Conservation (phyloP, 2,329 filamentous ascomycete genomes). For the Aspergillus novofumigatus region DNA sequence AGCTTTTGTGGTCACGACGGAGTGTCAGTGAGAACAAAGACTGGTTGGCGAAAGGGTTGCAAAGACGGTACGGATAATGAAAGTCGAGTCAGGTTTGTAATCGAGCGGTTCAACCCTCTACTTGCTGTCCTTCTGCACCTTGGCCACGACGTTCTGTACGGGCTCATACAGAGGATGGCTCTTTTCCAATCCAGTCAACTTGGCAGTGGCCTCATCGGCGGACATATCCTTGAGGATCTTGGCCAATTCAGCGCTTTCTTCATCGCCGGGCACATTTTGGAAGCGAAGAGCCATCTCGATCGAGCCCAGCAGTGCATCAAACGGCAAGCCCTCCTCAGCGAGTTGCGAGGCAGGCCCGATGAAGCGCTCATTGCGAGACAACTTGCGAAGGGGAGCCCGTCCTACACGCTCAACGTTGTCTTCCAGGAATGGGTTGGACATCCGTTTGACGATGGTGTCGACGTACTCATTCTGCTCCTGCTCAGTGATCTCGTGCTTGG, state of each 20-base stretch:
- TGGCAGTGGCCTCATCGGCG: conserved; percentile 69
- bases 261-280: conserved; percentile 88
- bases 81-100: background rate
- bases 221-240: conserved; percentile 74
- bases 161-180: conserved; percentile 72
- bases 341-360: conserved; percentile 87
- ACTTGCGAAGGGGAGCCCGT: conserved; percentile 88
- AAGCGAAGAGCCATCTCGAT: conserved; percentile 92
- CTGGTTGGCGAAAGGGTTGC: conserved; percentile 7
- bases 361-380: conserved; percentile 92
- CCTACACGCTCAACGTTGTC: conserved; percentile 94
- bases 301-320: conserved; percentile 70
- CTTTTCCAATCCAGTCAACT: conserved; percentile 76
- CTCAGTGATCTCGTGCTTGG: conserved; percentile 75
- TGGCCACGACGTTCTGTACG: conserved; percentile 73
- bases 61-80: background rate
- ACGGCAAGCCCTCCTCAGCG: conserved; percentile 71
- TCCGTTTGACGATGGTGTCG: conserved; percentile 84
- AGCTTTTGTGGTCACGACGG: conserved; percentile 4
- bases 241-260: conserved; percentile 81
- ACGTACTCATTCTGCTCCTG: conserved; percentile 82
- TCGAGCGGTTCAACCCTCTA: conserved; percentile 17
- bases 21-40: conserved; percentile 2
- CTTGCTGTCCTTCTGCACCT: conserved; percentile 62
- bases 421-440: conserved; percentile 88